Base-by-base conservation (phyloP, 768 basidiomycete genomes). In the Mycena galopus region DNA sequence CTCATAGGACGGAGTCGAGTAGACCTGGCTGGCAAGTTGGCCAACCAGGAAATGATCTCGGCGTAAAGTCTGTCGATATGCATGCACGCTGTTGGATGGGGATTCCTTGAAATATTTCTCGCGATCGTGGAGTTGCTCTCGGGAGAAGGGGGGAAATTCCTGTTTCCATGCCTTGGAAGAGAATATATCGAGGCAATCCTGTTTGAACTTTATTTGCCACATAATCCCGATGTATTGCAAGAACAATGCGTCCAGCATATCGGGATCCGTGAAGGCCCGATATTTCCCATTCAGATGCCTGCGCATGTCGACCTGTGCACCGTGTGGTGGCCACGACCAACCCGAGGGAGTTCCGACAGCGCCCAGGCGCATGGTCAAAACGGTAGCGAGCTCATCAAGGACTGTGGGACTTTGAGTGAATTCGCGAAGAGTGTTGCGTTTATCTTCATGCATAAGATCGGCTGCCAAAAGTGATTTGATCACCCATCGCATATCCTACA, bases 231-330 rank as follows among this genome's bases (percentile, higher is more conserved):
- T 77, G 76, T 86, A 81, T 33, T 87, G 85, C 17, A 87, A 80
- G 37, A 88, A 77, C 14, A 88, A 78, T 0, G 84, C 85, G 62
- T 87, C 85, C 29, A 88, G 75, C 59, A 87, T 82, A 47, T 88
- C 87, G 19, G 84, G 84, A 70, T 88, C 86, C 12, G 85, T 86
- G 73, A 85, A 87, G n/a, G 85, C 86, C 25, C 86, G 79, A 69
- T 87, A 88, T 78, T 87, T 87, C 2, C 87, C 87, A 70, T 86
- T 86, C 35, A 88, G 78, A 79, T 85, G 83, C 7, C 87, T 80
- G 17, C 87, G 81, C 81, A 87, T 86, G 61, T 88, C 86, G 8
- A 88, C 79, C 29, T 73, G 60, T 25, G 85, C 78, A 1, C 87
- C 87, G 30, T 84, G 81, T 3, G 72, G 72, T 4, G 86, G 86